phyloP scores from a whole-genome alignment of 306 rosid species.

The Trifolium repens region DNA sequence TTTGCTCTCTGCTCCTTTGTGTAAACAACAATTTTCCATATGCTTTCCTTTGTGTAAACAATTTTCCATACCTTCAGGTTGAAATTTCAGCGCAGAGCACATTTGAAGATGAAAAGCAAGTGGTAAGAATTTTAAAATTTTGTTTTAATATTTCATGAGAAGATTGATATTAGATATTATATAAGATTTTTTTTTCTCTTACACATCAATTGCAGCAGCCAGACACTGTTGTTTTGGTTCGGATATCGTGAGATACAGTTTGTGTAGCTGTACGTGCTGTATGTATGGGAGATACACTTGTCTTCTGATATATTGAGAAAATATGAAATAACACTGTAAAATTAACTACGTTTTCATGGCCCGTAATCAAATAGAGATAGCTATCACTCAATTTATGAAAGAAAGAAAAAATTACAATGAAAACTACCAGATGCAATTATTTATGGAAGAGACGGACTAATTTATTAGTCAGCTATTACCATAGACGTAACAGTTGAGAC shows the following conservation, averaged over 20 bases:
- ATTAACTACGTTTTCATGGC: not conserved
- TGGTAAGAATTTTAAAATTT: slow-evolving; percentile 51
- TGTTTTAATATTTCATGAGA: not conserved
- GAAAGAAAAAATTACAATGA: not conserved
- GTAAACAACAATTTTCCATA: slow-evolving; percentile 31
- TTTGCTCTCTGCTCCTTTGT: slow-evolving; percentile 21
- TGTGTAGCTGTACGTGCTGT: not conserved
- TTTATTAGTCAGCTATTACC: not conserved
- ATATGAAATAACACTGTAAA: not conserved
- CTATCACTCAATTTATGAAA: not conserved
- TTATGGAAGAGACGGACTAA: not conserved
- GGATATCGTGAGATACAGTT: not conserved
- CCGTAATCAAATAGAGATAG: slow-evolving; percentile 2
- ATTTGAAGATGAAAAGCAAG: slow-evolving; percentile 55
- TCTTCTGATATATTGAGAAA: slow-evolving; percentile 5
- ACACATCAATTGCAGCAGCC: not conserved
- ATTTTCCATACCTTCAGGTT: slow-evolving; percentile 46
- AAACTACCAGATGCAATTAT: not conserved
- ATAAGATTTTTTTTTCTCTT: not conserved
- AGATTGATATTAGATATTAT: not conserved
- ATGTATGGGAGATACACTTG: not conserved
- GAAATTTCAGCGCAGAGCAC: slow-evolving; percentile 54
- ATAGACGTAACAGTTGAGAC: not conserved
- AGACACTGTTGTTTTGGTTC: slow-evolving; percentile 10
- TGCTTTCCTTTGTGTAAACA: slow-evolving; percentile 37